phyloP scores from a whole-genome alignment of 2,329 filamentous ascomycete genomes.

The Ophiocordyceps robertsii region DNA sequence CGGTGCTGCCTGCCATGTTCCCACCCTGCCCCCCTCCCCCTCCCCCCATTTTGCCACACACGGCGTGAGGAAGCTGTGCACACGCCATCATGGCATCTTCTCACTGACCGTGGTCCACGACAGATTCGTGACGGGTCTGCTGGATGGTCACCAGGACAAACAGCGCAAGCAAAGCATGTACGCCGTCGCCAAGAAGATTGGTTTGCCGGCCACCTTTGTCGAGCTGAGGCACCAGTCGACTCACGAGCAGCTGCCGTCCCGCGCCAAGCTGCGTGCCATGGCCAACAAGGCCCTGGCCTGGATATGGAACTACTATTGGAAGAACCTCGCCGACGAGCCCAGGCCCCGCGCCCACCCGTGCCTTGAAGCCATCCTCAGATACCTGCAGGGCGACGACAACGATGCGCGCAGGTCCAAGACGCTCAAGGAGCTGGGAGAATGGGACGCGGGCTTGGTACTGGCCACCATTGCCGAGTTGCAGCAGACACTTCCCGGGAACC shows the following conservation, averaged over 20 bases:
- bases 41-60: too few relatives aligned
- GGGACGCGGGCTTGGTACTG: slow-evolving; percentile 23
- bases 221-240: slow-evolving; percentile 83
- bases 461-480: slow-evolving; percentile 24
- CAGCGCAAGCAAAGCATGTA: slow-evolving; percentile 61
- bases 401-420: slow-evolving; percentile 11
- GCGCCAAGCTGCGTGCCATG: slow-evolving; percentile 58
- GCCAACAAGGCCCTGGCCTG: slow-evolving; percentile 60
- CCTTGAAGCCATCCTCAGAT: slow-evolving; percentile 22
- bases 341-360: slow-evolving; percentile 8
- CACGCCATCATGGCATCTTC: slow-evolving; percentile 18
- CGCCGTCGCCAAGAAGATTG: slow-evolving; percentile 52
- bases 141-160: slow-evolving; percentile 60
- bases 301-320: slow-evolving; percentile 89
- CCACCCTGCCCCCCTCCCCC: too few relatives aligned
- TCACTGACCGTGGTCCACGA: slow-evolving; percentile 12
- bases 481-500: slow-evolving; percentile 25
- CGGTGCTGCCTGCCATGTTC: too few relatives aligned
- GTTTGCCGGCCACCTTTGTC: slow-evolving; percentile 66
- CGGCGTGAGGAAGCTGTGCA: not conserved
- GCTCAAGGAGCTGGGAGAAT: slow-evolving; percentile 18
- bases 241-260: slow-evolving; percentile 71
- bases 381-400: slow-evolving; percentile 20
- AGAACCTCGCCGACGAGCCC: slow-evolving; percentile 23
- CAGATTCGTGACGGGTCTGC: slow-evolving; percentile 68